A percentile compares a stretch with the other conserved stretches of the same genome.
These are phyloP conservation scores for Anethum foeniculum DNA, from an alignment of 140 eudicot species.

Conservation along the genomic window DNA sequence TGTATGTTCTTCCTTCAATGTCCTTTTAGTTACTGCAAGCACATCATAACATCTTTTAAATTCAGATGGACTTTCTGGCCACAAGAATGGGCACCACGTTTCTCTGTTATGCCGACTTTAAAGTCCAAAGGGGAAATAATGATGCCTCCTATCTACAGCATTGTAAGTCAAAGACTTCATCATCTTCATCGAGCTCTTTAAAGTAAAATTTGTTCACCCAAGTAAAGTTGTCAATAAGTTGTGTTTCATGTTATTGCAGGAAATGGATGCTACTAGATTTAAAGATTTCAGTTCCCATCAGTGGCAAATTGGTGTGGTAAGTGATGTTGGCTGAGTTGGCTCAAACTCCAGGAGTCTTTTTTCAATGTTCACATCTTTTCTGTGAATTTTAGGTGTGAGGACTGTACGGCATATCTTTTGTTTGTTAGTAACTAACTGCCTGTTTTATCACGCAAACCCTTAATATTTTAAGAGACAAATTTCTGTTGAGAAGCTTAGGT, in stretches of 20 bases:
- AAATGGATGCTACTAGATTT: conserved; percentile 76
- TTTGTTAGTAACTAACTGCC: conserved; percentile 1
- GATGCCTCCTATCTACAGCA: conserved; percentile 86
- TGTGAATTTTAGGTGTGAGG: background rate
- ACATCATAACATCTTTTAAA: conserved; percentile 6
- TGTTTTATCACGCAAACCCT: background rate
- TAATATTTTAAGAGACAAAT: background rate
- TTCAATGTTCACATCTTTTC: background rate
- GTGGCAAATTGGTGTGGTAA: conserved; percentile 98
- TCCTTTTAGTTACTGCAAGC: background rate
- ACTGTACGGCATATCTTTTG: background rate
- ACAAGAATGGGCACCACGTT: conserved; percentile 73
- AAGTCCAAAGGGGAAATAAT: conserved; percentile 40
- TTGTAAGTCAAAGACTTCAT: conserved; percentile 42
- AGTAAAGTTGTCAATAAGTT: background rate
- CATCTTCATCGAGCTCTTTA: background rate
- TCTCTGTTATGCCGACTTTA: conserved; percentile 79
- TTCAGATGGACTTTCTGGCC: conserved; percentile 95
- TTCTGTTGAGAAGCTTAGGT: background rate
- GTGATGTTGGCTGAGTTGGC: conserved; percentile 18
- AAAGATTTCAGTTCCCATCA: conserved; percentile 63
- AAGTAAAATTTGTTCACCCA: background rate
- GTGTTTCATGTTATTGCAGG: conserved; percentile 36
- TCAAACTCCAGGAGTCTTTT: background rate
- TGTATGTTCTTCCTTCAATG: conserved; percentile 5